Evolutionary conservation across 2,329 filamentous ascomycete genomes (phyloP), one percentile per base, ranked within the genome.

Genomic region (Akanthomyces dipterigenus): DNA sequence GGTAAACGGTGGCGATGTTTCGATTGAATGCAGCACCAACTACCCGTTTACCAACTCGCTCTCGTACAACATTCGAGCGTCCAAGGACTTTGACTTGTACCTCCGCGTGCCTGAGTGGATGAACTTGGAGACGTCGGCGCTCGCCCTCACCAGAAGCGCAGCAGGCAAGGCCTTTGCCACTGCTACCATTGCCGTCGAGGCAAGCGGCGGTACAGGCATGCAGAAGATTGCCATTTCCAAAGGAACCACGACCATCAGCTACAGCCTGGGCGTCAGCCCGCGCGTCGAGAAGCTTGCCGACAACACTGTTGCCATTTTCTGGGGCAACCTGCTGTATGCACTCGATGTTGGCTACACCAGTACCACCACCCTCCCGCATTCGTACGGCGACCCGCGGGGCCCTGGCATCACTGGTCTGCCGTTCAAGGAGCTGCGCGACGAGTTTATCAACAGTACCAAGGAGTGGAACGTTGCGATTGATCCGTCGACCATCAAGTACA

Each of bases 21-120:
- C 67, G 1, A 71, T 84, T 12, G 66, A 66, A 12, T 80, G 78
- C 65, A 69, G 76, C 26, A 84, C 82, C 0, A 72, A 73, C 55
- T 84, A 84, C 67, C 82, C 70, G 24, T 68, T 72, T 60, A 26
- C 69, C 67, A 65, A 69, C 66, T 62, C 63, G 48, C 61, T 71
- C 64, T 51, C 62, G 45, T 67, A 75, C 67, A 65, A 66, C 61
- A 61, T 71, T 67, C 46, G 69, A 64, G 55, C 70, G 59, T 22
- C 68, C 62, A 54, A 63, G 3, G 34, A 53, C 1, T 71, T 73
- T 58, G 64, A 70, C 48, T 59, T 73, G 22, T 70, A 68, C 51
- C 40, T 73, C 24, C 70, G 71, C 38, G 65, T 73, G 12, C 70
- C 71, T 0, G 63, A 61, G 7, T 73, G 70, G 70, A 45, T 59